Conservation (phyloP, 768 basidiomycete species). For the Hysterangium stoloniferum region DNA sequence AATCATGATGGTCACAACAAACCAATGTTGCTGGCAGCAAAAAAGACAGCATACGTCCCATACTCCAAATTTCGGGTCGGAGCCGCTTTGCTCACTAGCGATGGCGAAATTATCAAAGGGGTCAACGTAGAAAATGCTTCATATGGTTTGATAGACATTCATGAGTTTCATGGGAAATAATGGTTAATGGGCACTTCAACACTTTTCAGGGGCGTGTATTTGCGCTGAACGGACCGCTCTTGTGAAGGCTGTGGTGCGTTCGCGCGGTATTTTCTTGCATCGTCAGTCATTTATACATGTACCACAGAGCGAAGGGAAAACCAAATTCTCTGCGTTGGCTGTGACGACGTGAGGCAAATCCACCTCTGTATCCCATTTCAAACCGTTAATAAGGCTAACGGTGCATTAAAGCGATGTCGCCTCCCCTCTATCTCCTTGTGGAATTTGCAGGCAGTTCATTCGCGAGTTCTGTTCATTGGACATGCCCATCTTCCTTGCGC, state of each 20-base stretch:
- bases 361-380: background rate
- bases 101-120: slow-evolving; percentile 71
- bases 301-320: slow-evolving; percentile 68
- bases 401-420: slow-evolving; percentile 54
- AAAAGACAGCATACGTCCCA: slow-evolving; percentile 61
- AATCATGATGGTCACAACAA: background rate
- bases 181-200: background rate
- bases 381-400: background rate
- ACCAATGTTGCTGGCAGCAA: slow-evolving; percentile 20
- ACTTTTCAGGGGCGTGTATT: slow-evolving; percentile 65
- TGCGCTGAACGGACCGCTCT: slow-evolving; percentile 94
- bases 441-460: slow-evolving; percentile 87
- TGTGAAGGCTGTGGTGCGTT: slow-evolving; percentile 84
- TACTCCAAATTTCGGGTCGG: slow-evolving; percentile 95
- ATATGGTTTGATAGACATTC: slow-evolving; percentile 50
- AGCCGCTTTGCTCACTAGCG: slow-evolving; percentile 66
- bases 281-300: background rate
- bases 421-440: slow-evolving; percentile 73
- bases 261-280: background rate
- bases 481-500: slow-evolving; percentile 68
- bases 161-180: background rate
- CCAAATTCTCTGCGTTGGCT: slow-evolving; percentile 65
- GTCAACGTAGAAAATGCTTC: slow-evolving; percentile 94
- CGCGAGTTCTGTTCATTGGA: slow-evolving; percentile 75
- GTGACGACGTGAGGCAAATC: slow-evolving; percentile 57